Evolutionary conservation across 2,329 filamentous ascomycete genomes (phyloP).

Genomic region (Diaporthe eres): DNA sequence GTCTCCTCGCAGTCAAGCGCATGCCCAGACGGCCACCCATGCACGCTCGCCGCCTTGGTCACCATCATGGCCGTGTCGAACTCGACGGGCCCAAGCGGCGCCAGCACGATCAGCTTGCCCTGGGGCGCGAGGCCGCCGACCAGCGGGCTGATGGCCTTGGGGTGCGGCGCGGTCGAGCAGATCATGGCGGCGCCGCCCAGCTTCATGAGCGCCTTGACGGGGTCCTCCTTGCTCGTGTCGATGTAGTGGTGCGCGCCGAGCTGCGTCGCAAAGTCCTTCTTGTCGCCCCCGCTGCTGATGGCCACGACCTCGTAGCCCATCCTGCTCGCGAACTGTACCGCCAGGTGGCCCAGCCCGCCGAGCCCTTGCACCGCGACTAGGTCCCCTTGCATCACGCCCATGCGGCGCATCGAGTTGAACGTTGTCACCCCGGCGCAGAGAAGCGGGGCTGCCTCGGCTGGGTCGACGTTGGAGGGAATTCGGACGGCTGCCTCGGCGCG

Average conservation of each 20-base stretch:
- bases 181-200: constrained; percentile 74
- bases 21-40: constrained; percentile 74
- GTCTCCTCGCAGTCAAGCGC: constrained; percentile 74
- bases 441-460: constrained; percentile 69
- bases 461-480: constrained; percentile 66
- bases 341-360: constrained; percentile 82
- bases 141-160: constrained; percentile 66
- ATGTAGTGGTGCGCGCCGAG: constrained; percentile 75
- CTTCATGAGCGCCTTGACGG: constrained; percentile 62
- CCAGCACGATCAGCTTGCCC: constrained; percentile 71
- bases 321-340: constrained; percentile 80
- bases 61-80: constrained; percentile 60
- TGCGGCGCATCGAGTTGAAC: constrained; percentile 71
- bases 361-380: constrained; percentile 76
- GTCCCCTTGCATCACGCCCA: constrained; percentile 65
- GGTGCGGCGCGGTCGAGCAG: constrained; percentile 73
- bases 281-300: constrained; percentile 73
- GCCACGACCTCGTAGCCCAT: constrained; percentile 84
- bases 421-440: constrained; percentile 77
- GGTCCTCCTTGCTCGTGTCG: constrained; percentile 67
- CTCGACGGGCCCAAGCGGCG: constrained; percentile 61
- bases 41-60: constrained; percentile 68
- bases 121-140: constrained; percentile 64
- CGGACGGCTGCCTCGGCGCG: constrained; percentile 72
- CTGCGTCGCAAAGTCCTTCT: constrained; percentile 75